Base-by-base conservation (phyloP, 2,329 filamentous ascomycete genomes). In the Trichoderma aggressivum region DNA sequence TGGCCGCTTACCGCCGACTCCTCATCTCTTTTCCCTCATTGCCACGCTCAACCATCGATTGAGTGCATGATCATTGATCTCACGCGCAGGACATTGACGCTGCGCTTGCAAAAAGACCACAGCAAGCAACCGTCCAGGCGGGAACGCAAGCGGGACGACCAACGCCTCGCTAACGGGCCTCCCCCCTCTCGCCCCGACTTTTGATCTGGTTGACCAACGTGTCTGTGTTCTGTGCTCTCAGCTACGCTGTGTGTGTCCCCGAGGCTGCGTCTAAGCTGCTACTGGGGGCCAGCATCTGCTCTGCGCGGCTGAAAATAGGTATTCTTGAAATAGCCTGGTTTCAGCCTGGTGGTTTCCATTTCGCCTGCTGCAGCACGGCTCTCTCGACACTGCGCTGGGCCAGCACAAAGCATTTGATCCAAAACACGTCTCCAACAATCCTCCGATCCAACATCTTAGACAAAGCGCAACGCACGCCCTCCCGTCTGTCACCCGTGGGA, bases 1-100 rank as follows among this genome's bases (percentile, higher is more conserved):
- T 63, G 69, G 28, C 71, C 71, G 71, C 71, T 72, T 72, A 72
- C 68, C 69, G 69, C 71, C 71, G 71, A 72, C 68, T 71, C 50
- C 53, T 72, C 65, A 34, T 70, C 34, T 56, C 32, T 58, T 34
- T 30, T 50, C 59, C 34, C 32, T 62, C 55, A 34, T 67, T 58
- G 50, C 59, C 62, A 53, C 21, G 24, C 47, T 12, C 47, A 53
- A 16, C 56, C 28, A 14, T 59, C 30, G 14, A 32, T 32, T 58
- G 28, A 32, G 28, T 47, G 34, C 26, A 56, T 55, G 24, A 39
- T 39, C 34, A n/a, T 26, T 53, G 36, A 47, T 70, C 60, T 50
- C 50, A 34, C 43, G 50, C 43, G 39, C 64, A 32, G 66, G 56
- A 59, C 56, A n/a, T 32, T 55, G 58, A 28, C 59, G 39, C 58